Evolutionary conservation across 129 eudicot genomes (phyloP), one percentile per base, ranked within the genome.

Genomic region (Saposhnikovia divaricata): DNA sequence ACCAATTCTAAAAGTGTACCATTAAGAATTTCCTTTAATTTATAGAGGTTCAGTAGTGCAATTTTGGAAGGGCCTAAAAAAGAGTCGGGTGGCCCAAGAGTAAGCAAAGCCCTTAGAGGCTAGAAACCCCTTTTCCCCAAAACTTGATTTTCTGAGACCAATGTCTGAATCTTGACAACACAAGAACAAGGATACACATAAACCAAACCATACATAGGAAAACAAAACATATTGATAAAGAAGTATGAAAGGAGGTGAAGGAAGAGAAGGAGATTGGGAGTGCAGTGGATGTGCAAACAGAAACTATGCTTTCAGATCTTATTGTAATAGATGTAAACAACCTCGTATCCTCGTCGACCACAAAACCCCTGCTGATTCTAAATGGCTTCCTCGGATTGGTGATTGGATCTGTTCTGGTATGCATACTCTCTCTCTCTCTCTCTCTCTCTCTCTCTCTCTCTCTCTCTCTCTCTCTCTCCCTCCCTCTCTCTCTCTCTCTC

Each of bases 221-320:
- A 34, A 34, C 37, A 1, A 31, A 31, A 31, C 34, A 31, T 31
- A 31, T 31, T 31, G 34, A 31, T 31, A 34, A 34, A 34, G 37
- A 34, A 53, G n/a, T 38, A 65, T 48, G 79, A 31, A 78, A 78
- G 74, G 78, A 80, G 97, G 97, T 38, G 93, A 83, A 80, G 96
- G 98, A n/a, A 88, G 86, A 83, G 98, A 93, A 80, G 98, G 98
- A 42, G 98, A 93, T 70, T 93, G 98, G 98, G 96, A 93, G 88
- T 93, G 98, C 85, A 66, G 87, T 78, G 87, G 97, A 5, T 93
- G 98, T 81, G 81, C 72, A 38, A 93, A 93, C 80, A 80, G 96
- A 37, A 93, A 93, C 85, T 93, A 93, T 73, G 98, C 98, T n/a
- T 93, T 93, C 83, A 84, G 98, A 84, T 88, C 90, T 79, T 90